A percentile compares a stretch with the other conserved stretches of the same genome.
Conservation (phyloP, 345 rosid genomes). For the Isatis tinctoria region DNA sequence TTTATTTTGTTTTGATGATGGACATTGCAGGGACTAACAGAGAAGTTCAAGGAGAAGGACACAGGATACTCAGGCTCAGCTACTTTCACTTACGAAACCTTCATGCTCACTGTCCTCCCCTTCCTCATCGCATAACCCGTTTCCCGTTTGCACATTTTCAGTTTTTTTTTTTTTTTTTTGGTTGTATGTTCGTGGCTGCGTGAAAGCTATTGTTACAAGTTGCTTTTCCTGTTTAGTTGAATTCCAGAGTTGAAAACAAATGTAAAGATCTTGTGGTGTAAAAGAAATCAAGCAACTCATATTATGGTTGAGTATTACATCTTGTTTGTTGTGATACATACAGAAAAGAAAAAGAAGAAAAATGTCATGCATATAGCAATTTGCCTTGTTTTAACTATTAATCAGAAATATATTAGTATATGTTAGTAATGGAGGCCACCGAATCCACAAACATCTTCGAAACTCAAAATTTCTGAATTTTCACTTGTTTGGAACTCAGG, state of each 20-base stretch:
- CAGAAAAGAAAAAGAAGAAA: background rate
- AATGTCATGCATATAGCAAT: background rate
- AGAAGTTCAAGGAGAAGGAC: slow-evolving; percentile 91
- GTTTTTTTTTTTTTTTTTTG: background rate
- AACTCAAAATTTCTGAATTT: background rate
- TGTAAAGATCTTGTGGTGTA: slow-evolving; percentile 16
- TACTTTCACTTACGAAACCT: slow-evolving; percentile 67
- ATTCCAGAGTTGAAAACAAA: background rate
- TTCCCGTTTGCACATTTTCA: background rate
- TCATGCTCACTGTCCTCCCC: slow-evolving; percentile 88
- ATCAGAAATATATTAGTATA: background rate
- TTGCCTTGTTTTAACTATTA: background rate
- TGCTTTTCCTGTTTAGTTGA: background rate
- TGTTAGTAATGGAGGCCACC: background rate
- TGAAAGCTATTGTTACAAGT: slow-evolving; percentile 9
- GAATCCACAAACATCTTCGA: background rate
- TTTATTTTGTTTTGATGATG: background rate
- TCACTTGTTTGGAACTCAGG: background rate
- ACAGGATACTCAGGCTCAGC: slow-evolving; percentile 62
- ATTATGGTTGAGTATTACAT: slow-evolving; percentile 27
- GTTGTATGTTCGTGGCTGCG: background rate
- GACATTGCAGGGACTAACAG: slow-evolving; percentile 71
- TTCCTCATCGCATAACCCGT: slow-evolving; percentile 63
- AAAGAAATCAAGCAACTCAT: slow-evolving; percentile 22
- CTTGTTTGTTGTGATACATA: background rate